Evolutionary conservation across 2,329 filamentous ascomycete genomes (phyloP).

Genomic region (Coniochaeta ligniaria): DNA sequence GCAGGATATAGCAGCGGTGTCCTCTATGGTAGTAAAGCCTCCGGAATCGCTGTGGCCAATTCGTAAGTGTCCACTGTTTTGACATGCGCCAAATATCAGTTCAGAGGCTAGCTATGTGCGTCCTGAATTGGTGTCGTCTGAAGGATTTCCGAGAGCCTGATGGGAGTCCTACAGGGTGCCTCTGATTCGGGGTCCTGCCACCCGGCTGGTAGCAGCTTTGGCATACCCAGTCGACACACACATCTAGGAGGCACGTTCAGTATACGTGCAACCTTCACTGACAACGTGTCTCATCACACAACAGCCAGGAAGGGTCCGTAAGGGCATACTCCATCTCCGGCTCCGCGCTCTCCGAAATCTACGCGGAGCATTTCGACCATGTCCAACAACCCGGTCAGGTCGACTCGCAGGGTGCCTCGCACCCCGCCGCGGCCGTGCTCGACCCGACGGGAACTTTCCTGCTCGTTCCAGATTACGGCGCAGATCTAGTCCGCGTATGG

Average conservation of each 20-base stretch:
- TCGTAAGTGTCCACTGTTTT: conserved; percentile 28
- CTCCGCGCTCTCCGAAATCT: conserved; percentile 23
- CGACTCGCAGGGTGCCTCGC: conserved; percentile 48
- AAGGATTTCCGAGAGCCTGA: too few relatives aligned
- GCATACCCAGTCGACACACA: too few relatives aligned
- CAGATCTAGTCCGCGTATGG: conserved; percentile 54
- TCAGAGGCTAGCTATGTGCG: neutral
- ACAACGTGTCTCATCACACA: neutral
- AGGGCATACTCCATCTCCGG: conserved; percentile 36
- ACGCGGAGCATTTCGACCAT: conserved; percentile 32
- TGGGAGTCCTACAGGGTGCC: neutral
- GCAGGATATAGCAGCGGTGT: conserved; percentile 36
- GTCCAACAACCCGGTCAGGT: conserved; percentile 26
- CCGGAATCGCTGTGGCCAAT: conserved; percentile 34
- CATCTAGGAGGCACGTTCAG: too few relatives aligned
- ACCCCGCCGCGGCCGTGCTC: conserved; percentile 57
- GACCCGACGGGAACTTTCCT: conserved; percentile 60
- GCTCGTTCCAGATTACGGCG: conserved; percentile 58
- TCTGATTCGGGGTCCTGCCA: neutral
- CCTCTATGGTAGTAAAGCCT: conserved; percentile 32
- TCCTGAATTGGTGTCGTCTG: neutral
- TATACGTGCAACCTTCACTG: neutral
- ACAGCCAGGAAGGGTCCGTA: conserved; percentile 31
- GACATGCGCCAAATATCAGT: neutral
- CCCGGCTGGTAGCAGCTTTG: neutral